A percentile compares a stretch with the other conserved stretches of the same genome.
phyloP scores from a whole-genome alignment of 495 filamentous ascomycete genomes.

The Trichoderma erinaceum region DNA sequence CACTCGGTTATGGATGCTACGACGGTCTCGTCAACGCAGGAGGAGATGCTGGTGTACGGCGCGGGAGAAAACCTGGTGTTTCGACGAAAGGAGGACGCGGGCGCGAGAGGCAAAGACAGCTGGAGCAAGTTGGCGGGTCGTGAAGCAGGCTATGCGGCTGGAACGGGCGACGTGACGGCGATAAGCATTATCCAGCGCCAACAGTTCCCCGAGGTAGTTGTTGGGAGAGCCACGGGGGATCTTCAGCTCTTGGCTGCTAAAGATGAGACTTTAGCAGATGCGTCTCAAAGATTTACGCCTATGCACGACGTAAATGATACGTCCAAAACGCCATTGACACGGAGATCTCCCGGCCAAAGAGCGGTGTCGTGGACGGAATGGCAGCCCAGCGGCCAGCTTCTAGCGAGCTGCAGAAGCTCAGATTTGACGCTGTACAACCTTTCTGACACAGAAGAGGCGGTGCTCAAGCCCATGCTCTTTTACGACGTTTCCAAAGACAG shows the following conservation, averaged over 20 bases:
- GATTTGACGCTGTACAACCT: constrained; percentile 11
- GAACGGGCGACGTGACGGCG: constrained; percentile 37
- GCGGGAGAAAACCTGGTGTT: constrained; percentile 37
- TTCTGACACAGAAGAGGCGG: not conserved
- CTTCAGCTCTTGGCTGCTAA: constrained; percentile 34
- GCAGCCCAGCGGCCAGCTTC: constrained; percentile 2
- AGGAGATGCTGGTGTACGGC: constrained; percentile 40
- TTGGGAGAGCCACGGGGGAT: constrained; percentile 39
- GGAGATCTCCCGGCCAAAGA: constrained; percentile 17
- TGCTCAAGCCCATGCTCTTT: constrained; percentile 16
- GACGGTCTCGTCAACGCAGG: constrained; percentile 24
- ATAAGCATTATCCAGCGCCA: constrained; percentile 30
- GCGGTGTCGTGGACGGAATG: constrained; percentile 9
- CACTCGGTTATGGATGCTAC: constrained; percentile 37
- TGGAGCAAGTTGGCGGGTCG: constrained; percentile 30
- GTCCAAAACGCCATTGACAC: not conserved
- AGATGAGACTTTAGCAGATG: constrained; percentile 28
- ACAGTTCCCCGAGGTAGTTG: constrained; percentile 26
- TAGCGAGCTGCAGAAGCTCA: constrained; percentile 12
- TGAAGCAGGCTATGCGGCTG: constrained; percentile 25
- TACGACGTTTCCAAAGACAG: constrained; percentile 20
- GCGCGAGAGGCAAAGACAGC: constrained; percentile 18
- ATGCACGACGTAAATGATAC: not conserved
- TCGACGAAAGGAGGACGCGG: constrained; percentile 22
- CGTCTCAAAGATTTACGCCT: not conserved